phyloP scores from a whole-genome alignment of 2,329 filamentous ascomycete species.

The Tricladium varicosporioides region DNA sequence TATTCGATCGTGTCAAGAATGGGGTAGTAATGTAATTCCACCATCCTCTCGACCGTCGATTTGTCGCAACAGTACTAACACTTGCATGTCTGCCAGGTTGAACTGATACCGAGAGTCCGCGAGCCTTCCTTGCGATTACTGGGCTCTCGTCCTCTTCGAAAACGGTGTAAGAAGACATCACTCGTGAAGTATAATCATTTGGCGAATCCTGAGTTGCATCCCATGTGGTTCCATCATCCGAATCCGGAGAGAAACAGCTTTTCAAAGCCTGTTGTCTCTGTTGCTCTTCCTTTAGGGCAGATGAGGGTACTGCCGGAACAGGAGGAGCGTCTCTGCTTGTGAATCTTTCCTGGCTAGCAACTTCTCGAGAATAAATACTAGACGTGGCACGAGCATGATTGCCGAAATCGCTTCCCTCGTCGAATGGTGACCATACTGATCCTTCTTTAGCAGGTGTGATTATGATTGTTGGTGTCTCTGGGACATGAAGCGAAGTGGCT shows the following conservation, averaged over 20 bases:
- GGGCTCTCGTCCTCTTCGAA: constrained; percentile 67
- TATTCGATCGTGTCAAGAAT: constrained; percentile 46
- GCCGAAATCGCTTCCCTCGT: constrained; percentile 13
- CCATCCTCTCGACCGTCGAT: constrained; percentile 65
- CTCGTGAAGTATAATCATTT: constrained; percentile 16
- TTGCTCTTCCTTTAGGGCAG: constrained; percentile 29
- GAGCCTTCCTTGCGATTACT: constrained; percentile 38
- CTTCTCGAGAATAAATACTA: constrained; percentile 56
- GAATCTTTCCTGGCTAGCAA: constrained; percentile 34
- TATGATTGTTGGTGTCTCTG: constrained; percentile 48
- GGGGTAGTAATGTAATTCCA: constrained; percentile 77
- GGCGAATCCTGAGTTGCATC: constrained; percentile 24
- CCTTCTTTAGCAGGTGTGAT: constrained; percentile 49
- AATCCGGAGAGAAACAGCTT: constrained; percentile 33
- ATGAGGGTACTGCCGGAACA: constrained; percentile 53
- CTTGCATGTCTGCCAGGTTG: constrained; percentile 24
- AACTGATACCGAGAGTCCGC: constrained; percentile 35
- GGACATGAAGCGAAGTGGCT: constrained; percentile 22
- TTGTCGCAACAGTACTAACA: constrained; percentile 28
- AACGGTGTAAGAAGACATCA: constrained; percentile 53
- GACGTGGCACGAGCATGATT: constrained; percentile 20
- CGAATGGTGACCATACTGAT: constrained; percentile 31
- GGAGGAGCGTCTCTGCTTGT: constrained; percentile 49
- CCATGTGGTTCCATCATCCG: constrained; percentile 30
- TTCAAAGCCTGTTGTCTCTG: constrained; percentile 26